Evolutionary conservation across 805 yeast species (phyloP).

Genomic region (Candida insectorum): DNA sequence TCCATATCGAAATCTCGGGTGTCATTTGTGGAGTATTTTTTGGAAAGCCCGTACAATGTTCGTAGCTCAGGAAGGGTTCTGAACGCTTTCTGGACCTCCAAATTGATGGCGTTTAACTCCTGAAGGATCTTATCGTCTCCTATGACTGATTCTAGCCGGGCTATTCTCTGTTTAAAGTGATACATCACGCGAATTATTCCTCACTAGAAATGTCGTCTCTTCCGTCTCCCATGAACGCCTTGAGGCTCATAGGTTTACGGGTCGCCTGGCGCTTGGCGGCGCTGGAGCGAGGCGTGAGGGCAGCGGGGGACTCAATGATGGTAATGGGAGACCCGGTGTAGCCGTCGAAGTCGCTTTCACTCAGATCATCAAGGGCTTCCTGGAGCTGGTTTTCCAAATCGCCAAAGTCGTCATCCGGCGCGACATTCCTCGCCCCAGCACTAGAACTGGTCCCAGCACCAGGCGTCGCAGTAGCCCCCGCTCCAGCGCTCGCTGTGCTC

Average conservation of each 20-base stretch:
- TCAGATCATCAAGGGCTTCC: conserved; percentile 33
- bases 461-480: too few relatives aligned
- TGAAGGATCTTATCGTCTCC: not conserved
- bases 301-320: conserved; percentile 2
- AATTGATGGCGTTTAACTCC: conserved; percentile 2
- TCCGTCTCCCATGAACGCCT: conserved; percentile 32
- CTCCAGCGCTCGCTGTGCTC: too few relatives aligned
- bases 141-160: not conserved
- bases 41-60: conserved; percentile 1
- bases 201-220: conserved; percentile 23
- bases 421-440: too few relatives aligned
- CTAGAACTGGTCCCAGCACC: too few relatives aligned
- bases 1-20: conserved; percentile 3
- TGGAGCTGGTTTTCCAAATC: conserved; percentile 42
- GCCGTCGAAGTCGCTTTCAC: conserved; percentile 10
- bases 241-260: conserved; percentile 36
- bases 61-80: conserved; percentile 5
- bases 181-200: conserved; percentile 1
- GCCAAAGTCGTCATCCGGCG: conserved; percentile 33
- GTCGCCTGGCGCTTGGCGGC: not conserved
- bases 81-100: not conserved
- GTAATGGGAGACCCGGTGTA: conserved; percentile 10
- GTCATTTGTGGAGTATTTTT: not conserved
- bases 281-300: not conserved
- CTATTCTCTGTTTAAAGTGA: conserved; percentile 1